A percentile compares a stretch with the other conserved stretches of the same genome.
Conservation (phyloP, 2,329 filamentous ascomycete species). For the Endocalyx cinctus region DNA sequence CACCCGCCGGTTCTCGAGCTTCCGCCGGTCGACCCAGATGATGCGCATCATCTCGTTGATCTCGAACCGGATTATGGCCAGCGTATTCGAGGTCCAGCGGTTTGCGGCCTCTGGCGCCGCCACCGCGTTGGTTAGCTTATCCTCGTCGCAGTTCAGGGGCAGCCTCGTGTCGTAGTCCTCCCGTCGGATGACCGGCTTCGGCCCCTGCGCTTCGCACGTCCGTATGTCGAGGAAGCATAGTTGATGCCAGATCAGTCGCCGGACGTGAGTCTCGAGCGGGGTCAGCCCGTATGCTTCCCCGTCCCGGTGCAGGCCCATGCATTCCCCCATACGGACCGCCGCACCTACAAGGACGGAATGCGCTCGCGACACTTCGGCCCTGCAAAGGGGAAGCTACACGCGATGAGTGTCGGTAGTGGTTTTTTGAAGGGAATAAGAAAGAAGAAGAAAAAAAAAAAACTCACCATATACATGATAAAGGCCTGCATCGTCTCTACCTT, state of each 20-base stretch:
- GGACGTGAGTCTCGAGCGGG: conserved; percentile 65
- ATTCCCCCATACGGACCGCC: conserved; percentile 69
- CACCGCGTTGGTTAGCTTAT: conserved; percentile 46
- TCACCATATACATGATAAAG: conserved; percentile 70
- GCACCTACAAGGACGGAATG: conserved; percentile 70
- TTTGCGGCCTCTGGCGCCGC: conserved; percentile 41
- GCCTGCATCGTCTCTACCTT: conserved; percentile 72
- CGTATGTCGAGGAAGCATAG: conserved; percentile 72
- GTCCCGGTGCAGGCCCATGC: conserved; percentile 72
- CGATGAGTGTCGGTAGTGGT: conserved; percentile 19
- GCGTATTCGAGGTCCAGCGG: conserved; percentile 63
- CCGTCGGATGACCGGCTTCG: conserved; percentile 63
- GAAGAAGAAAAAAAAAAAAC: conserved; percentile 20
- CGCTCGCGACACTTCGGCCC: conserved; percentile 66
- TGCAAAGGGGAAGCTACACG: conserved; percentile 62
- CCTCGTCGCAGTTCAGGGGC: conserved; percentile 66
- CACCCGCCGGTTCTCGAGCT: conserved; percentile 57
- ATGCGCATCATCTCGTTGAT: conserved; percentile 68
- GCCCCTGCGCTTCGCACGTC: conserved; percentile 70
- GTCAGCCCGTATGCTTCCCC: conserved; percentile 61
- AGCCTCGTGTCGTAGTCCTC: conserved; percentile 73
- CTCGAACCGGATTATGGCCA: conserved; percentile 66
- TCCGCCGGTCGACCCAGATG: conserved; percentile 65
- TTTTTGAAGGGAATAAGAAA: too few species aligned
- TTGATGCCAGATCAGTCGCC: conserved; percentile 72